A percentile compares a stretch with the other conserved stretches of the same genome.
Evolutionary conservation across 139 green algal species (phyloP).

Genomic region (Chlamydomonas schloesseri): DNA sequence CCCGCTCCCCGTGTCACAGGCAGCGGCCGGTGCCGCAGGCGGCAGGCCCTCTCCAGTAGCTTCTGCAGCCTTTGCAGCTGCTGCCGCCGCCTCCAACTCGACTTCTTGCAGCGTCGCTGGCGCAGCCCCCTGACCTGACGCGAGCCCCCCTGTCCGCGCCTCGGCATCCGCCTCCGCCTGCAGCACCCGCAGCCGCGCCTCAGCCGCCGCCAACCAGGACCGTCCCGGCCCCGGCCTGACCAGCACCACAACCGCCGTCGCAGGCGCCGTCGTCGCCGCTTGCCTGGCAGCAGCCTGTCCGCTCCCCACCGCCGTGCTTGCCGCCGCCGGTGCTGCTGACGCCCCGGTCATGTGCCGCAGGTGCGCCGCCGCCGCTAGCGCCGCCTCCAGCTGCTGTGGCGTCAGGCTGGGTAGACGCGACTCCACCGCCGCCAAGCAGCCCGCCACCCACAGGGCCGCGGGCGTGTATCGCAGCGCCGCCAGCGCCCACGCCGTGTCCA

Average conservation of each 20-base stretch:
- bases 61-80: too few species aligned
- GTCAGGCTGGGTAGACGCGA: background rate
- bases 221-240: background rate
- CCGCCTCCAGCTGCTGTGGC: background rate
- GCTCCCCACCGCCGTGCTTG: too few species aligned
- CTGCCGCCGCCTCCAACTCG: too few species aligned
- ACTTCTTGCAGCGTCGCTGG: too few species aligned
- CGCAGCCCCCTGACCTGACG: too few species aligned
- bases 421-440: background rate
- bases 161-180: background rate
- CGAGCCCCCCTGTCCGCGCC: too few species aligned
- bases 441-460: slow-evolving; percentile 13
- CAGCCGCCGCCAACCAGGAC: background rate
- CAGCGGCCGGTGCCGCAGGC: too few species aligned
- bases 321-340: too few species aligned
- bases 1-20: too few species aligned
- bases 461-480: slow-evolving; percentile 11
- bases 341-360: background rate
- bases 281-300: too few species aligned
- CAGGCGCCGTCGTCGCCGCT: too few species aligned
- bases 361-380: background rate
- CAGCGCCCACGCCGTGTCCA: slow-evolving; percentile 6
- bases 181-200: background rate
- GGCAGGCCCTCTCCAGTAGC: too few species aligned
- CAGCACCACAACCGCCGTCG: background rate